Base-by-base conservation (phyloP, 2,329 filamentous ascomycete genomes). In the Aspergillus sojae region DNA sequence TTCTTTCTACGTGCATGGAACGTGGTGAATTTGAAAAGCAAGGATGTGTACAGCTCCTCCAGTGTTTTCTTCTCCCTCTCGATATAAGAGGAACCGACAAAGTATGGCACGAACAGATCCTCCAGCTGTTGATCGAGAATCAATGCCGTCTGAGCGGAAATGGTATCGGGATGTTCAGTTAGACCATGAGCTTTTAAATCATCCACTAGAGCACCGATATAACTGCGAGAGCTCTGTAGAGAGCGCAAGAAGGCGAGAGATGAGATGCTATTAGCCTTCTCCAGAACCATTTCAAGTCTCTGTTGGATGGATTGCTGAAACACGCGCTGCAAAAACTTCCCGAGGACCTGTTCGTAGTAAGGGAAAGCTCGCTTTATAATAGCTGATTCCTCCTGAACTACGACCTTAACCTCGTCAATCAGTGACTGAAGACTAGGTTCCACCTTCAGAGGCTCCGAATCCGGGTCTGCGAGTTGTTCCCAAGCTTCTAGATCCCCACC, bases 221-320 rank as follows among this genome's bases (percentile, higher is more conserved):
- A 98, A 68, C 89, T 92, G 69, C 93, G 88, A 1, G 95, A 95
- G 9, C 94, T 92, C 78, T 99, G 96, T 14, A 99, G 77, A 16
- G 93, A 95, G 65, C 95, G 88, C 34, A 99, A 80, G 75, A 97
- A 99, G 1, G 95, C 94, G 34, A 99, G 82, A 0, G 93, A 94
- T 0, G 96, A 99, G 19, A 98, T 89, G 5, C 91, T 92, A 68
- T 92, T 91, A 19, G 95, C 95, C 80, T 98, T 98, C 71, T 97
- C 94, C 55, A 99, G 83, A 4, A 99, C 94, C 88, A 96, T 92
- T 76, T 99, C 95, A 11, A 99, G 84, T 16, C 94, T 88, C 77
- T 98, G 94, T 78, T 99, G 96, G 66, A 99, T 94, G 1, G 94
- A 98, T 78, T 99, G 95, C 75, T 99, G 95, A 74, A 99, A 99